phyloP scores from a whole-genome alignment of 306 rosid species.

The Dalbergia cochinchinensis region DNA sequence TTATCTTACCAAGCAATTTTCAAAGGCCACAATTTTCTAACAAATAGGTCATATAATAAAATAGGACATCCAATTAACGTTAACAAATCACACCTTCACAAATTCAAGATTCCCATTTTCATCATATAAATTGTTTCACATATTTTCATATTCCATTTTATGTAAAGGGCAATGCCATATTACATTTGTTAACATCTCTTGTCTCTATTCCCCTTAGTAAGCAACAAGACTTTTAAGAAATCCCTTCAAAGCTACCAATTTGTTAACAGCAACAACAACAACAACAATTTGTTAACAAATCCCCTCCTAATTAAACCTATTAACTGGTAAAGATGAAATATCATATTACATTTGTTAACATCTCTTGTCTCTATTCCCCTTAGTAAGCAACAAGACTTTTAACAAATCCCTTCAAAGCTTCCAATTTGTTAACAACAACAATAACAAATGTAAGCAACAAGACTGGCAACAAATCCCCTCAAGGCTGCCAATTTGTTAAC shows the following conservation, averaged over 20 bases:
- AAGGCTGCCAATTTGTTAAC: too few relatives aligned
- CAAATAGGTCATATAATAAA: too few relatives aligned
- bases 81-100: neutral
- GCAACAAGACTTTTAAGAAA: neutral
- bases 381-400: neutral
- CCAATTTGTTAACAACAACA: neutral
- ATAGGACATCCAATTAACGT: too few relatives aligned
- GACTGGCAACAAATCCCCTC: too few relatives aligned
- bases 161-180: constrained; percentile 1
- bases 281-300: too few relatives aligned
- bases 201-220: constrained; percentile 6
- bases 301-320: too few relatives aligned
- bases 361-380: constrained; percentile 14
- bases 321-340: constrained; percentile 7
- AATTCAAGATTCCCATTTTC: constrained; percentile 15
- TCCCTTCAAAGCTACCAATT: too few relatives aligned
- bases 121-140: constrained; percentile 35
- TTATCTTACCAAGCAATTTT: too few relatives aligned
- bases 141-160: constrained; percentile 5
- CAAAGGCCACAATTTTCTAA: too few relatives aligned
- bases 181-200: constrained; percentile 9
- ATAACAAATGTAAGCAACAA: too few relatives aligned
- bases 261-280: too few relatives aligned
- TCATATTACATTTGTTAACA: constrained; percentile 10
- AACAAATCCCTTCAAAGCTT: neutral